Evolutionary conservation across 176 grass and related monocot genomes (phyloP).

Genomic region (Carex pumila): DNA sequence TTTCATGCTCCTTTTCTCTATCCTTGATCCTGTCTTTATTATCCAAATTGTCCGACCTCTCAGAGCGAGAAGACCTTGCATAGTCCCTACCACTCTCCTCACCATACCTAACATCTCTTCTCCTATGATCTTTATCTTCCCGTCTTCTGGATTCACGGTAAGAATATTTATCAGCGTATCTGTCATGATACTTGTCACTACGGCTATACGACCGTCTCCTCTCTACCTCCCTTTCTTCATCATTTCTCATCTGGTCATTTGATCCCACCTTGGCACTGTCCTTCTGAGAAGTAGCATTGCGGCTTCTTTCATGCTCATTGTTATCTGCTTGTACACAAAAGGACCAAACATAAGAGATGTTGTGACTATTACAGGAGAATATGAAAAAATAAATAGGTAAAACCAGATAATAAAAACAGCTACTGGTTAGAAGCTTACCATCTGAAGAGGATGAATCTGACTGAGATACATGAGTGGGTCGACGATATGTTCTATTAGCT

Average conservation of each 20-base stretch:
- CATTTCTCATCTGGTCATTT: background rate
- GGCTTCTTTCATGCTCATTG: background rate
- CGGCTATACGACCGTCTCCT: background rate
- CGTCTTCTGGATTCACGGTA: conserved; percentile 49
- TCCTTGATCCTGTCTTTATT: conserved; percentile 42
- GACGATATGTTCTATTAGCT: conserved; percentile 19
- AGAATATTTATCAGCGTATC: conserved; percentile 42
- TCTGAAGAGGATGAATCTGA: conserved; percentile 19
- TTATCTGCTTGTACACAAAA: background rate
- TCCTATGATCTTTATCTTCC: conserved; percentile 51
- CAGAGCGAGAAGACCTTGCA: conserved; percentile 39
- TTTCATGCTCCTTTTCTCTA: conserved; percentile 44
- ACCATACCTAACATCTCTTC: conserved; percentile 38
- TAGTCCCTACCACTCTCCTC: conserved; percentile 51
- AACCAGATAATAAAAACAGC: background rate
- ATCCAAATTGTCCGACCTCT: conserved; percentile 33
- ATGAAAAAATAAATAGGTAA: background rate
- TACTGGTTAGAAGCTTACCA: conserved; percentile 13
- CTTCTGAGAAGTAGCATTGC: background rate
- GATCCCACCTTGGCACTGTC: background rate
- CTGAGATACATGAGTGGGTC: background rate
- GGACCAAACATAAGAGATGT: background rate
- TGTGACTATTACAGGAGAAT: background rate
- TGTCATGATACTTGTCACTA: conserved; percentile 48
- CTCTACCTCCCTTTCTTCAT: conserved; percentile 3